phyloP scores from a whole-genome alignment of 331 rosid genomes.

The Cydonia oblonga region DNA sequence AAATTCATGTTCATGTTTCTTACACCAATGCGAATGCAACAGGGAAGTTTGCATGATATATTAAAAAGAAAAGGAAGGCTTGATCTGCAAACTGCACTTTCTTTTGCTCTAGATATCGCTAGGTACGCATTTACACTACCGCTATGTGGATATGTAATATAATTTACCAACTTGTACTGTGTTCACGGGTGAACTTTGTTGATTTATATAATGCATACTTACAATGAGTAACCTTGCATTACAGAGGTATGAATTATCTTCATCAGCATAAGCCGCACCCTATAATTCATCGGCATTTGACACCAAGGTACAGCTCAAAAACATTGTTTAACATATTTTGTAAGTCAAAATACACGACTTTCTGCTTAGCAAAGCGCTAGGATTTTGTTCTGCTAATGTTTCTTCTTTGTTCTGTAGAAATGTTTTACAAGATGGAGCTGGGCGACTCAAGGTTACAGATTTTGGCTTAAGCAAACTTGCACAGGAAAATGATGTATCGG shows the following conservation, averaged over 20 bases:
- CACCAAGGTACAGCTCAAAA: conserved; percentile 16
- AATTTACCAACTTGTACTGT: not conserved
- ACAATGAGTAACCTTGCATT: conserved; percentile 6
- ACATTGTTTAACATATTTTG: too few relatives aligned
- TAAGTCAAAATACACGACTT: not conserved
- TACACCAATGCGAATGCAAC: not conserved
- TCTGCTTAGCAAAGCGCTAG: not conserved
- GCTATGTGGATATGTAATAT: not conserved
- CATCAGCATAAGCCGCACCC: conserved; percentile 24
- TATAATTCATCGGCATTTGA: conserved; percentile 20
- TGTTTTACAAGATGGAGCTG: conserved; percentile 29
- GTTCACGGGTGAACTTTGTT: not conserved
- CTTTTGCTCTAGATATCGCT: conserved; percentile 22
- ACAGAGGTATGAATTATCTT: conserved; percentile 24
- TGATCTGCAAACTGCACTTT: conserved; percentile 5
- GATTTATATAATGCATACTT: not conserved
- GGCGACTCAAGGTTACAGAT: conserved; percentile 22
- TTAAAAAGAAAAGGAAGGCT: conserved; percentile 21
- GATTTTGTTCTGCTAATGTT: not conserved
- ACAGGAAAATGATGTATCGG: conserved; percentile 15
- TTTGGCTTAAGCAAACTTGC: conserved; percentile 24
- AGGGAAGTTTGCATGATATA: conserved; percentile 30
- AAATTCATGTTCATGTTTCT: not conserved
- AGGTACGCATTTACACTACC: not conserved
- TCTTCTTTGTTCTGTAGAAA: conserved; percentile 10